Evolutionary conservation across 164 flowering plant genomes (phyloP).

Genomic region (Vitis labrusca): DNA sequence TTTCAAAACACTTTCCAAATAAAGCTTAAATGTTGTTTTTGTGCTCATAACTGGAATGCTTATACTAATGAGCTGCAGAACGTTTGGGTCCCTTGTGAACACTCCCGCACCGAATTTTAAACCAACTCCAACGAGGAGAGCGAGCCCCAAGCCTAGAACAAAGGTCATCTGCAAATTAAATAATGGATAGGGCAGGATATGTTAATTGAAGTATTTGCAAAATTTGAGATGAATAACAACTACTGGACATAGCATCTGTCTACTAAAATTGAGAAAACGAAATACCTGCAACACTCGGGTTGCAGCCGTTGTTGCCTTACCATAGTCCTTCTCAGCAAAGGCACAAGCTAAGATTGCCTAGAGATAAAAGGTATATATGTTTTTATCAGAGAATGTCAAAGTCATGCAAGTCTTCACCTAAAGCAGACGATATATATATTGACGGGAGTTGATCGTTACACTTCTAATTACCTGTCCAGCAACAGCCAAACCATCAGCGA

Average conservation of each 20-base stretch:
- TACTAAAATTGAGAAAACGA: too few species aligned
- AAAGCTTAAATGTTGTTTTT: too few species aligned
- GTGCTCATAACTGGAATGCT: slow-evolving; percentile 43
- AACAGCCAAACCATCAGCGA: slow-evolving; percentile 75
- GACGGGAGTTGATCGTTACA: too few species aligned
- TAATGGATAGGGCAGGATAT: too few species aligned
- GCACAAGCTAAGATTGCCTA: slow-evolving; percentile 57
- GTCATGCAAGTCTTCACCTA: not conserved
- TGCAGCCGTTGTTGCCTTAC: slow-evolving; percentile 37
- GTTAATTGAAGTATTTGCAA: not conserved
- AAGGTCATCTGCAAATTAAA: slow-evolving; percentile 42
- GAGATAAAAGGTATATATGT: not conserved
- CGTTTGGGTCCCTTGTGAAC: slow-evolving; percentile 39
- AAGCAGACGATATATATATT: not conserved
- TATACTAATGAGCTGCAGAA: slow-evolving; percentile 34
- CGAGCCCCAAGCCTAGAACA: slow-evolving; percentile 45
- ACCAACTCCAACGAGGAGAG: slow-evolving; percentile 38
- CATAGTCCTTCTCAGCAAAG: slow-evolving; percentile 49
- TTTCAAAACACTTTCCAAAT: too few species aligned
- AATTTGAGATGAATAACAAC: too few species aligned
- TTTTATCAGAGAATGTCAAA: not conserved
- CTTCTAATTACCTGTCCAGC: slow-evolving; percentile 59
- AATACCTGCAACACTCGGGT: slow-evolving; percentile 45
- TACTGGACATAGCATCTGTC: too few species aligned
- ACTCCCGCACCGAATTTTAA: slow-evolving; percentile 39